These are phyloP conservation scores for Baudoinia panamericana DNA, from an alignment of 495 filamentous ascomycete species.

Conservation along the genomic window DNA sequence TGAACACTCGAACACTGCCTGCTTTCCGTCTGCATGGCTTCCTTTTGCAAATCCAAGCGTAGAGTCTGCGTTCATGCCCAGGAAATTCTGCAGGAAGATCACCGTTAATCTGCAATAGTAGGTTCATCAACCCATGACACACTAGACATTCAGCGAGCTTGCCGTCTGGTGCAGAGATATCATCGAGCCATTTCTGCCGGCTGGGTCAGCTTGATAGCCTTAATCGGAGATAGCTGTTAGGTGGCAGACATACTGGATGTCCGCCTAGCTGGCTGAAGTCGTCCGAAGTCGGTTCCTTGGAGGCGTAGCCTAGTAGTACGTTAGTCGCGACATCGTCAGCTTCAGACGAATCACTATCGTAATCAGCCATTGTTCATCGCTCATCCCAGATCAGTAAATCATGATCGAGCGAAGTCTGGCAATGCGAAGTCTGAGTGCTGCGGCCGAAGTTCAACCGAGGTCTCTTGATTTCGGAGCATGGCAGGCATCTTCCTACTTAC, in stretches of 20 bases:
- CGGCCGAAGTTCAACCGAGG: neutral
- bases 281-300: constrained; percentile 68
- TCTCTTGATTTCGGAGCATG: neutral
- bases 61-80: constrained; percentile 71
- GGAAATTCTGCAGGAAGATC: constrained; percentile 78
- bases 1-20: constrained; percentile 60
- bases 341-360: constrained; percentile 73
- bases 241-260: constrained; percentile 50
- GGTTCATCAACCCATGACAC: constrained; percentile 70
- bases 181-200: constrained; percentile 71
- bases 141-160: constrained; percentile 74
- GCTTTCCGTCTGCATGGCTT: constrained; percentile 73
- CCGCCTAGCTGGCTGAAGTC: constrained; percentile 82
- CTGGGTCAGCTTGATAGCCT: neutral
- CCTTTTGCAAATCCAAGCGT: constrained; percentile 65
- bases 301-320: constrained; percentile 83
- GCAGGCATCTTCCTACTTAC: no score
- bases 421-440: neutral
- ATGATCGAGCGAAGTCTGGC: neutral
- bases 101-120: constrained; percentile 83
- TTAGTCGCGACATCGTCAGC: constrained; percentile 69
- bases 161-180: constrained; percentile 55
- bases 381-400: neutral
- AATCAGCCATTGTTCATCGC: constrained; percentile 58
- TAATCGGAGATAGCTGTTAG: neutral